Base-by-base conservation (phyloP, 306 rosid species). In the Pterocarpus santalinus region DNA sequence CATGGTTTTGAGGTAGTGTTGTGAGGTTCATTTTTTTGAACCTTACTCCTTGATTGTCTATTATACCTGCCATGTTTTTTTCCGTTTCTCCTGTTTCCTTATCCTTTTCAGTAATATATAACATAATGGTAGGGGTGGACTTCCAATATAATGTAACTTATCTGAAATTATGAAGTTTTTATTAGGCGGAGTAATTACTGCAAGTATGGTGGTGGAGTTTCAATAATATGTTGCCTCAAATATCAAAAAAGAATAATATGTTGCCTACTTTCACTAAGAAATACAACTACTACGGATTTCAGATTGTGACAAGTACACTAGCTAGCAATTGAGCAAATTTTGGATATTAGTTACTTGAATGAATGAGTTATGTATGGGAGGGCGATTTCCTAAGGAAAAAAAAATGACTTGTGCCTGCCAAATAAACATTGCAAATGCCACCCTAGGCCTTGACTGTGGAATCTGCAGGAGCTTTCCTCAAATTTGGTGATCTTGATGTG, bases 1-100 rank as follows among this genome's bases (percentile, higher is more conserved):
- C 30, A 65, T 65, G 46, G 49, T 41, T 36, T 65, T 32, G 69
- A 65, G 69, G 69, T 13, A 35, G 49, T 35, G 47, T 65, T 65
- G 32, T 65, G 69, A 36, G 68, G 30, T 65, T 64, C 4, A 1
- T 65, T 34, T 65, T 35, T 41, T 14, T 65, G 66, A 61, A 12
- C 38, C 66, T 61, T 16, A 28, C 38, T 32, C 32, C 15, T 34
- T 61, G 38, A 30, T 61, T 30, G 34, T 7, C 4, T 17, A 7
- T 7, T 58, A 58, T 8, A 9, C 64, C 64, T 58, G 35, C 64
- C 34, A 58, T 58, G 13, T 58, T 58, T 17, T 11, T 58, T 58
- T 58, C 35, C 34, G 22, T 58, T 58, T 58, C 64, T 58, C 35
- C 34, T 22, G 35, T 58, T 58, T 58, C 33, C 12, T 22, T 35